These are phyloP conservation scores for Raddia guianensis DNA, from an alignment of 176 grass and related monocot species.

Conservation along the genomic window DNA sequence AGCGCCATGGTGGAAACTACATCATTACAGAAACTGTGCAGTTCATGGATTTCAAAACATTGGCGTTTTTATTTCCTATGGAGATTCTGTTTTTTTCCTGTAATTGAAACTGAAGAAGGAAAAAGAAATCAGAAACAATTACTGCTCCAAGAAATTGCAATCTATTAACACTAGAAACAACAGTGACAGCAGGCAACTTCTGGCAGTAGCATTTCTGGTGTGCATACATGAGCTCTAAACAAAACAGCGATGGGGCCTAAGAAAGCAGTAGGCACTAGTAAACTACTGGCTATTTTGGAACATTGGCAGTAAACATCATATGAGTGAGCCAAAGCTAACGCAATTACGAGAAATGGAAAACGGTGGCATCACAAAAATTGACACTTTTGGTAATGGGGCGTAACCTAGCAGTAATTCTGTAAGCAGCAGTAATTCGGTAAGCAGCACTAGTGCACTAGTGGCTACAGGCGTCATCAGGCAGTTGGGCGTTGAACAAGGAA, in stretches of 20 bases:
- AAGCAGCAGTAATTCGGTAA: too few relatives aligned
- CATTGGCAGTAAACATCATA: too few relatives aligned
- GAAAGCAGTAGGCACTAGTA: too few relatives aligned
- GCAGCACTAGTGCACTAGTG: too few relatives aligned
- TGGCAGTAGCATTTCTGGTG: background rate
- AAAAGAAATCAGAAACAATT: background rate
- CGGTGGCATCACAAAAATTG: too few relatives aligned
- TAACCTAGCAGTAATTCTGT: too few relatives aligned
- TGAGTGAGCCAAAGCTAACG: too few relatives aligned
- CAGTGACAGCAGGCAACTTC: background rate
- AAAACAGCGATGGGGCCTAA: background rate
- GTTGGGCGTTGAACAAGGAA: too few relatives aligned
- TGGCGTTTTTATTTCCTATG: background rate
- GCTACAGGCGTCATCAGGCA: too few relatives aligned
- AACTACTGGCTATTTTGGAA: too few relatives aligned
- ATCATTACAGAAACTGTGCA: background rate
- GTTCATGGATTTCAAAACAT: background rate
- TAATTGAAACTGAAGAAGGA: background rate
- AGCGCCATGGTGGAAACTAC: constrained; percentile 23
- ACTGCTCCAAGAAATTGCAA: background rate
- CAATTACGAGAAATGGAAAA: too few relatives aligned
- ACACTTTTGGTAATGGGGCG: too few relatives aligned
- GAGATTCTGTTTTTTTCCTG: background rate
- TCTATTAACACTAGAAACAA: background rate
- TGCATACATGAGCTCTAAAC: background rate